Conservation (phyloP, 2,329 filamentous ascomycete genomes). For the Apiospora rasikravindrae region DNA sequence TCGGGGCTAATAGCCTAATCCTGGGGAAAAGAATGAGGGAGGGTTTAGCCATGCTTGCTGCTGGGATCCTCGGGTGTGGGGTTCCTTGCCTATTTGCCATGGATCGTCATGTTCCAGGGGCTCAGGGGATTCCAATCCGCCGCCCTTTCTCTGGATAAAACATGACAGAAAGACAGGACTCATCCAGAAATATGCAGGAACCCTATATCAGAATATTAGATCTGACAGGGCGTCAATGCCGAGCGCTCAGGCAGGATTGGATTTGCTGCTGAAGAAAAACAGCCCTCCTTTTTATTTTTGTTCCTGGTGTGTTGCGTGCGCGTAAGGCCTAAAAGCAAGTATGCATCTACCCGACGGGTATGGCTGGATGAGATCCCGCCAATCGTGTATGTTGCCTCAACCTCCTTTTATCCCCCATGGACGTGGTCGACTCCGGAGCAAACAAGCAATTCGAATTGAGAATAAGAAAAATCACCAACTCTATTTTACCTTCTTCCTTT, state of each 20-base stretch:
- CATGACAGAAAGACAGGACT: constrained; percentile 2
- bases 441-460: not conserved
- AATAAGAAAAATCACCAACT: not conserved
- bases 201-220: constrained; percentile 9
- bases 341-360: constrained; percentile 7
- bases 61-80: constrained; percentile 10
- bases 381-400: not conserved
- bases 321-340: constrained; percentile 11
- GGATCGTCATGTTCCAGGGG: not conserved
- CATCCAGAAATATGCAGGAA: constrained; percentile 10
- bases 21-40: not conserved
- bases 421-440: not conserved
- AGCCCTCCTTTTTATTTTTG: not conserved
- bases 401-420: not conserved
- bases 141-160: not conserved
- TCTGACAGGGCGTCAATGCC: constrained; percentile 4
- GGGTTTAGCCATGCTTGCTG: not conserved
- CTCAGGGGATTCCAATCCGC: not conserved
- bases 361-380: constrained; percentile 6
- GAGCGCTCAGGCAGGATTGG: not conserved
- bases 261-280: not conserved
- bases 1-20: constrained; percentile 13
- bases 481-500: constrained; percentile 11
- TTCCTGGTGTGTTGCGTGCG: not conserved
- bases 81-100: not conserved